These are phyloP conservation scores for Knufia fluminis DNA, from an alignment of 2,329 filamentous ascomycete genomes.

Conservation along the genomic window DNA sequence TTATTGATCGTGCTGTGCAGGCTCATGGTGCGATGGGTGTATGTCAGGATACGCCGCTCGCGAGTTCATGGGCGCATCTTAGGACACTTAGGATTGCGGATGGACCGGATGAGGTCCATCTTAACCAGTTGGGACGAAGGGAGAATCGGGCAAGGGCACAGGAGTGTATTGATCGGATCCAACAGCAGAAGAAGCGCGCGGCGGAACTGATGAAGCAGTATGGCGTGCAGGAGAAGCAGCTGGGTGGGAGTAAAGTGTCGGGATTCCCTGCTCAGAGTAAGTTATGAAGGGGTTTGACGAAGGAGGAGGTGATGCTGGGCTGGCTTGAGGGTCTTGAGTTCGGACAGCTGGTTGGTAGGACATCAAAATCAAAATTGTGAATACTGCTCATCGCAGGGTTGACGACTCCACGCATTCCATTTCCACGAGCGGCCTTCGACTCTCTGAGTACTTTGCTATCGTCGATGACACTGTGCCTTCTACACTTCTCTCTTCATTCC, in stretches of 20 bases:
- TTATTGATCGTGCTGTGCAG: constrained; percentile 91
- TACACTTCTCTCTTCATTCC: too few relatives aligned
- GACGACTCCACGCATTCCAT: too few relatives aligned
- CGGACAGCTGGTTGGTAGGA: not conserved
- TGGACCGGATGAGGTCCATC: constrained; percentile 90
- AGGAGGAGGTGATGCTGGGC: not conserved
- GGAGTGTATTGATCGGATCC: constrained; percentile 17
- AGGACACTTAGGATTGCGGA: constrained; percentile 78
- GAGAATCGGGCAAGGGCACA: constrained; percentile 38
- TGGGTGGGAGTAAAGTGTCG: constrained; percentile 5
- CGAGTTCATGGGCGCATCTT: constrained; percentile 62
- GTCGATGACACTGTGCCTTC: too few relatives aligned
- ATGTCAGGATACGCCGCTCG: constrained; percentile 86
- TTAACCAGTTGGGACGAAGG: constrained; percentile 49
- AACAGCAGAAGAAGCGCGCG: constrained; percentile 20
- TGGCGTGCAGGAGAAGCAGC: constrained; percentile 14
- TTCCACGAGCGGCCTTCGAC: too few relatives aligned
- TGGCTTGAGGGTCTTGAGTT: not conserved
- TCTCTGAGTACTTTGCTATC: too few relatives aligned
- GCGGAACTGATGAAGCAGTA: constrained; percentile 17
- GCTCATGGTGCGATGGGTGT: constrained; percentile 83
- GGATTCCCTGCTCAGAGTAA: not conserved
- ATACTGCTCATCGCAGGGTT: not conserved
- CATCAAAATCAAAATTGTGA: not conserved
- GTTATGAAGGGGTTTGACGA: not conserved